These are phyloP conservation scores for Solanum clarkiae DNA, from an alignment of 257 asterid genomes.

Conservation along the genomic window DNA sequence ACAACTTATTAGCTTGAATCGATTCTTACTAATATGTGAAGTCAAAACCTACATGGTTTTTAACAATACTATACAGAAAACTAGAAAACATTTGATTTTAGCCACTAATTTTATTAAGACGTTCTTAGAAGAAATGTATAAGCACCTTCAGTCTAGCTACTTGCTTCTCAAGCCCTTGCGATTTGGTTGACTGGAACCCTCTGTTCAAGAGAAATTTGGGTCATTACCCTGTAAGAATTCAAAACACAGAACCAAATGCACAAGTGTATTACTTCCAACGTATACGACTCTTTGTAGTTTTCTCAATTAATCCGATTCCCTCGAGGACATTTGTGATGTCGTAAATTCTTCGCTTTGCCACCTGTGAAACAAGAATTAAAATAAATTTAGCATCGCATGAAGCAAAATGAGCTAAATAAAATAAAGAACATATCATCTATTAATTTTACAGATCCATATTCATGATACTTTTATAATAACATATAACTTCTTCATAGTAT, in stretches of 20 bases:
- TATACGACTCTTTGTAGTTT: conserved; percentile 62
- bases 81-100: not conserved
- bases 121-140: not conserved
- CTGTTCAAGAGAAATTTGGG: conserved; percentile 23
- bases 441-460: not conserved
- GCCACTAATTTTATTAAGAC: not conserved
- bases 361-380: conserved; percentile 26
- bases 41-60: not conserved
- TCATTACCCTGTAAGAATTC: conserved; percentile 9
- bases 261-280: conserved; percentile 53
- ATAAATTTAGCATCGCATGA: not conserved
- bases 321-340: conserved; percentile 90
- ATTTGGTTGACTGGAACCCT: conserved; percentile 27
- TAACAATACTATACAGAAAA: not conserved
- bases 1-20: not conserved
- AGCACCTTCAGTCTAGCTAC: conserved; percentile 47
- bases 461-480: not conserved
- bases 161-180: conserved; percentile 21
- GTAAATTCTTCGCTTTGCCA: conserved; percentile 80
- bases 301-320: conserved; percentile 70
- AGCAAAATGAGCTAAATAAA: not conserved
- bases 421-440: not conserved
- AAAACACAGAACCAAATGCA: not conserved
- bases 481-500: not conserved
- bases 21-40: not conserved